Base-by-base conservation (phyloP, 345 rosid species). In the Mangifera indica region DNA sequence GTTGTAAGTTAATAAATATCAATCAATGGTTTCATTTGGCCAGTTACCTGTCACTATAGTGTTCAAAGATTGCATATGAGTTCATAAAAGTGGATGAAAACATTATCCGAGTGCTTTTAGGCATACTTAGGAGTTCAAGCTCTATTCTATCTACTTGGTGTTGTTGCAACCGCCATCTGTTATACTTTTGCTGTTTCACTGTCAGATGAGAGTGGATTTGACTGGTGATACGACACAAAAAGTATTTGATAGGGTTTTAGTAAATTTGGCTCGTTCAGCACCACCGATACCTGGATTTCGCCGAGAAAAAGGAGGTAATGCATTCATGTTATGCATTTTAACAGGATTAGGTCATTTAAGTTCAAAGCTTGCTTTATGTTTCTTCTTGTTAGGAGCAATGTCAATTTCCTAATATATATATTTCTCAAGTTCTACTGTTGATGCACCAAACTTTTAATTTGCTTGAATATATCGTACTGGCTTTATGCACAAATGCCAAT, bases 281-380 rank as follows among this genome's bases (percentile, higher is more conserved):
- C 93, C 90, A 14, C 90, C 89, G 25, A 72, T 88, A 74, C 90
- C 87, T 6, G 93, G 93, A 66, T 88, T 88, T 77, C 85, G 89
- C 15, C 71, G 85, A 64, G 77, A 83, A 74, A 86, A 86, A 76
- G 93, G 93, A 71, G 93, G 93, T 88, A 72, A 52, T 73, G 25
- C n/a, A 5, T 72, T 20, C 51, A 73, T 45, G 20, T 51, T 9
- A 20, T 10, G 40, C 57, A 15, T 26, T 46, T 18, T 70, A 26
- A 26, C 24, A 9, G 3, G 14, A 37, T 54, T 55, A 42, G 14
- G 2, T 11, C 42, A 29, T 24, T 34, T 14, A 22, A 17, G 42
- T 72, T 21, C 13, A 24, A 18, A 4, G 5, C 10, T 26, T 14
- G 25, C 20, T 51, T 49, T 34, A 29, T 37, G 14, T 7, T 70